phyloP scores from a whole-genome alignment of 1,139 yeast genomes.

The Taiozyma sp. region DNA sequence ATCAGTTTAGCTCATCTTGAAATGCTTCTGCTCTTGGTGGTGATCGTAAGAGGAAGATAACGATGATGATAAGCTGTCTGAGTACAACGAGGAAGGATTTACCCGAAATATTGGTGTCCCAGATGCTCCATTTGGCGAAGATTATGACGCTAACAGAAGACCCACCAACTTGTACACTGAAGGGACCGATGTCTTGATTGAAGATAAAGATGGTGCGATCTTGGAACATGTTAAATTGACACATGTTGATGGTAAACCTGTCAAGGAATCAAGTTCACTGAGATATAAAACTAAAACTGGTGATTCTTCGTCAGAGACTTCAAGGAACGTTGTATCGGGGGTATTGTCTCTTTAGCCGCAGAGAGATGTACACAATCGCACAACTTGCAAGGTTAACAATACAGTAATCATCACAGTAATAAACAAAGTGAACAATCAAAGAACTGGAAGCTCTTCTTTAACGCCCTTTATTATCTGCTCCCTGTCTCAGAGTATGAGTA shows the following conservation, averaged over 20 bases:
- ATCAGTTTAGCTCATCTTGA: no score
- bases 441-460: no score
- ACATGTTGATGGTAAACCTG: slow-evolving; percentile 3
- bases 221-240: slow-evolving; percentile 37
- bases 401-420: no score
- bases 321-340: slow-evolving; percentile 11
- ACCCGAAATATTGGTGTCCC: slow-evolving; percentile 10
- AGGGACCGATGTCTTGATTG: slow-evolving; percentile 65
- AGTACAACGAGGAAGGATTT: slow-evolving; percentile 15
- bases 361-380: no score
- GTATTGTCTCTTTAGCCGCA: no score
- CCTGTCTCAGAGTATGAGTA: no score
- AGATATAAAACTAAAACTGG: slow-evolving; percentile 16
- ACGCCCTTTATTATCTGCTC: no score
- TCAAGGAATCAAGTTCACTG: slow-evolving; percentile 1
- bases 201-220: slow-evolving; percentile 79
- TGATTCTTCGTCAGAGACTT: slow-evolving; percentile 16
- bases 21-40: slow-evolving; percentile 30
- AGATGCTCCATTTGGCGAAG: slow-evolving; percentile 6
- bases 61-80: slow-evolving; percentile 2
- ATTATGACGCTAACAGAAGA: slow-evolving; percentile 17
- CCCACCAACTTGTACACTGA: slow-evolving; percentile 59
- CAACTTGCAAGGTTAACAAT: no score
- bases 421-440: no score
- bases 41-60: background rate